Conservation (phyloP, 1,284 basidiomycete species). For the Psilocybe mexicana region DNA sequence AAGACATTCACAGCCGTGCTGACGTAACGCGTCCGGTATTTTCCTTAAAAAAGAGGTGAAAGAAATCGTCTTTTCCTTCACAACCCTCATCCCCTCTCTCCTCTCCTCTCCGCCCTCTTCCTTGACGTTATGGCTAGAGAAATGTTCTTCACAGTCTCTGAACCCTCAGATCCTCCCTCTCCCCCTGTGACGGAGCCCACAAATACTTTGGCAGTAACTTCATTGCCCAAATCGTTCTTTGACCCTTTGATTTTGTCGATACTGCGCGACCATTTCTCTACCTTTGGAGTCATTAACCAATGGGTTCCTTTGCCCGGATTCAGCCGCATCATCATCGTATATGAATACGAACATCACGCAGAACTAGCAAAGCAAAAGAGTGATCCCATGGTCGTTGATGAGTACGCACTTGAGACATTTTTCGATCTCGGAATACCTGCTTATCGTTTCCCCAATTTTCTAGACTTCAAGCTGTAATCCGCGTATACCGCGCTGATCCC, state of each 20-base stretch:
- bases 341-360: constrained; percentile 60
- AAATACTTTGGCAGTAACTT: constrained; percentile 71
- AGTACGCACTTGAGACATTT: constrained; percentile 39
- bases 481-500: constrained; percentile 79
- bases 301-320: constrained; percentile 88
- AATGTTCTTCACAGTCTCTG: constrained; percentile 5
- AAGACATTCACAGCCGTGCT: not conserved
- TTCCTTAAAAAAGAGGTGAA: constrained; percentile 11
- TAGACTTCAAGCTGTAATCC: constrained; percentile 58
- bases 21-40: not conserved
- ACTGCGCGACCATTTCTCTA: constrained; percentile 66
- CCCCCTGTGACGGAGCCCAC: constrained; percentile 40
- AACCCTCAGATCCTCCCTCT: constrained; percentile 22
- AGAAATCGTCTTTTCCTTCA: not conserved
- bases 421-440: constrained; percentile 9
- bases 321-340: constrained; percentile 81
- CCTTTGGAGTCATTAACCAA: constrained; percentile 76
- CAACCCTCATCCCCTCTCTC: not conserved
- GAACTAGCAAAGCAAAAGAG: constrained; percentile 64
- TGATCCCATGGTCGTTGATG: constrained; percentile 61
- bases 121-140: constrained; percentile 15
- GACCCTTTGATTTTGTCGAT: constrained; percentile 66
- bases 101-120: constrained; percentile 2
- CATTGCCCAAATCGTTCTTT: constrained; percentile 69
- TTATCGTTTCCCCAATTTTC: constrained; percentile 10